These are phyloP conservation scores for Colletotrichum simmondsii DNA, from an alignment of 2,329 filamentous ascomycete genomes.

Conservation along the genomic window DNA sequence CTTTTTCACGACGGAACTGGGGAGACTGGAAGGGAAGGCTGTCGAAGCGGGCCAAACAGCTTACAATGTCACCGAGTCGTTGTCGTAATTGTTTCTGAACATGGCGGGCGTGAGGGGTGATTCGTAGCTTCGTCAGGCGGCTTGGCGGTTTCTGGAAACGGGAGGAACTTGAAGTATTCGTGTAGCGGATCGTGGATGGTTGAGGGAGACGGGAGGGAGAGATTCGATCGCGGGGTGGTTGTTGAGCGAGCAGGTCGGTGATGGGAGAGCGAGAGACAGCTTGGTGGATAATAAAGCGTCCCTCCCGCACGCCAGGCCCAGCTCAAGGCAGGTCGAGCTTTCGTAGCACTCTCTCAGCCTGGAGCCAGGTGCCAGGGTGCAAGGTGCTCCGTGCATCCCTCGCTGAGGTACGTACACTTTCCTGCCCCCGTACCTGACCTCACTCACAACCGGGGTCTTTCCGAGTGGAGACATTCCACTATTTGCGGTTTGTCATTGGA, in stretches of 20 bases:
- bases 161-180: not conserved
- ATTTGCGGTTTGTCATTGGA: not conserved
- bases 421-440: slow-evolving; percentile 3
- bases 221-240: slow-evolving; percentile 26
- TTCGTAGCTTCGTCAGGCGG: slow-evolving; percentile 35
- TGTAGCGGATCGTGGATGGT: not conserved
- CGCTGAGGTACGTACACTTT: slow-evolving; percentile 24
- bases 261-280: slow-evolving; percentile 21
- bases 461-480: not conserved
- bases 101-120: slow-evolving; percentile 59
- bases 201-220: slow-evolving; percentile 4
- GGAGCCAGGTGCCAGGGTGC: slow-evolving; percentile 35
- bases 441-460: slow-evolving; percentile 17
- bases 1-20: not conserved
- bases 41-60: slow-evolving; percentile 46
- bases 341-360: slow-evolving; percentile 39
- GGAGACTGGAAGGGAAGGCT: slow-evolving; percentile 14
- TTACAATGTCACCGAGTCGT: slow-evolving; percentile 99
- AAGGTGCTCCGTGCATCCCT: slow-evolving; percentile 29
- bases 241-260: slow-evolving; percentile 28
- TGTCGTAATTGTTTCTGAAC: slow-evolving; percentile 99
- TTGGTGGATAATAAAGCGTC: slow-evolving; percentile 30
- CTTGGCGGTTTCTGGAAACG: not conserved
- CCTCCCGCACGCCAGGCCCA: slow-evolving; percentile 23
- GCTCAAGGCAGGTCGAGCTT: slow-evolving; percentile 45